Conservation (phyloP, 177 flowering plant species). For the Vitis hybrid region DNA sequence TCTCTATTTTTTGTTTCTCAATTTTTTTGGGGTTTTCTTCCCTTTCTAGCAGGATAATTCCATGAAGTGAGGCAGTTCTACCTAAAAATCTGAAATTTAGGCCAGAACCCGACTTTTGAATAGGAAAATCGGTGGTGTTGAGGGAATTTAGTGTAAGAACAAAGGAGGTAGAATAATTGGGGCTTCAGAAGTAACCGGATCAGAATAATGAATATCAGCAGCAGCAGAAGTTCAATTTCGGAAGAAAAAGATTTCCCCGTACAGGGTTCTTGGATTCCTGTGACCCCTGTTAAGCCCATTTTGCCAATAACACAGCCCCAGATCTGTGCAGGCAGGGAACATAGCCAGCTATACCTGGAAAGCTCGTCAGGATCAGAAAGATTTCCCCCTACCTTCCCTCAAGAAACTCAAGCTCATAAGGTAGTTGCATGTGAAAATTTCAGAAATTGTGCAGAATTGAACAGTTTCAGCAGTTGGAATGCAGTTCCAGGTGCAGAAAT, state of each 20-base stretch:
- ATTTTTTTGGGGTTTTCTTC: constrained; percentile 3
- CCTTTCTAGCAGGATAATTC: constrained; percentile 6
- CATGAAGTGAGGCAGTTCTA: not conserved
- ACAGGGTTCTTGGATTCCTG: constrained; percentile 32
- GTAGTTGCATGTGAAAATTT: constrained; percentile 9
- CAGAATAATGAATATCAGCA: constrained; percentile 14
- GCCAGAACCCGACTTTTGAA: not conserved
- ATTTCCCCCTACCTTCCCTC: constrained; percentile 9
- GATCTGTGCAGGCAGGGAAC: constrained; percentile 17
- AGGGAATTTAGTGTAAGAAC: not conserved
- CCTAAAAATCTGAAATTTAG: not conserved
- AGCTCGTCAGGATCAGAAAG: constrained; percentile 13
- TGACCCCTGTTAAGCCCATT: constrained; percentile 36
- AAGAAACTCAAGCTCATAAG: not conserved
- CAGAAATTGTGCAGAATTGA: not conserved
- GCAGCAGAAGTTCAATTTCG: not conserved
- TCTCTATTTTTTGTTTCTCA: not conserved
- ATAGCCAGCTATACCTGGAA: constrained; percentile 10
- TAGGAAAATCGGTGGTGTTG: not conserved
- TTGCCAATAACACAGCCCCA: constrained; percentile 14
- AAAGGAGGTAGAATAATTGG: not conserved
- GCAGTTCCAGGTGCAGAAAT: not conserved
- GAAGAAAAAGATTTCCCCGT: constrained; percentile 1
- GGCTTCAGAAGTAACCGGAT: not conserved
- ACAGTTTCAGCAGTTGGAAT: not conserved